Evolutionary conservation across 345 rosid genomes (phyloP).

Genomic region (Euclidium syriacum): DNA sequence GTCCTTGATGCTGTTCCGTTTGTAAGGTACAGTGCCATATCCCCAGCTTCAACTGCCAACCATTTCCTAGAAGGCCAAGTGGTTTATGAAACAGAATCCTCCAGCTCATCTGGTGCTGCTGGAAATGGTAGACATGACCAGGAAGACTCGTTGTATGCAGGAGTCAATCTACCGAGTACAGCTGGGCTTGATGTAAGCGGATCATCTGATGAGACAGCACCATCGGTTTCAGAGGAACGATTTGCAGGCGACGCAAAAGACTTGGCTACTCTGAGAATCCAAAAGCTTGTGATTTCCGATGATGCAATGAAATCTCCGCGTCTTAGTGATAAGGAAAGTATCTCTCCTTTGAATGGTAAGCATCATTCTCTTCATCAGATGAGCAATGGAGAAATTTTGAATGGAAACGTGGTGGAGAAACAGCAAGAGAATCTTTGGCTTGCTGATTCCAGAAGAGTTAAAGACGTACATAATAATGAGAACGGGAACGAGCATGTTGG

Average conservation of each 20-base stretch:
- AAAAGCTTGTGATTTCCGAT: constrained; percentile 34
- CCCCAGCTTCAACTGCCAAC: constrained; percentile 33
- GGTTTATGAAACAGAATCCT: constrained; percentile 26
- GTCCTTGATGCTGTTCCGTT: constrained; percentile 50
- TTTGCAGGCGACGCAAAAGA: constrained; percentile 52
- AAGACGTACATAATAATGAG: constrained; percentile 15
- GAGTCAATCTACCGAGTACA: constrained; percentile 5
- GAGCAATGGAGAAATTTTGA: constrained; percentile 39
- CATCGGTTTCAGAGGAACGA: constrained; percentile 39
- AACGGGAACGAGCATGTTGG: constrained; percentile 28
- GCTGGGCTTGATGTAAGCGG: not conserved
- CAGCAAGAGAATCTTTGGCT: constrained; percentile 21
- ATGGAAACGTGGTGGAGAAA: constrained; percentile 35
- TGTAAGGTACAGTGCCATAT: constrained; percentile 32
- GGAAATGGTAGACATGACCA: constrained; percentile 30
- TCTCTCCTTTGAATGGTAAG: constrained; percentile 28
- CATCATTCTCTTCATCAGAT: constrained; percentile 40
- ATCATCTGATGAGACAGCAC: constrained; percentile 16
- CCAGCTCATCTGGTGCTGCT: constrained; percentile 25
- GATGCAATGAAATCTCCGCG: constrained; percentile 29
- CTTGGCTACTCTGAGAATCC: constrained; percentile 43
- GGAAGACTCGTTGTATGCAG: constrained; percentile 15
- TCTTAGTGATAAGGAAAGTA: constrained; percentile 25
- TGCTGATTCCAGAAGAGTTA: constrained; percentile 18
- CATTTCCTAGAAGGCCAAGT: constrained; percentile 43